Percentiles rank a stretch among this genome's conserved stretches.
These are phyloP conservation scores for Thermochaetoides dissita DNA, from an alignment of 2,329 filamentous ascomycete genomes.

Conservation along the genomic window DNA sequence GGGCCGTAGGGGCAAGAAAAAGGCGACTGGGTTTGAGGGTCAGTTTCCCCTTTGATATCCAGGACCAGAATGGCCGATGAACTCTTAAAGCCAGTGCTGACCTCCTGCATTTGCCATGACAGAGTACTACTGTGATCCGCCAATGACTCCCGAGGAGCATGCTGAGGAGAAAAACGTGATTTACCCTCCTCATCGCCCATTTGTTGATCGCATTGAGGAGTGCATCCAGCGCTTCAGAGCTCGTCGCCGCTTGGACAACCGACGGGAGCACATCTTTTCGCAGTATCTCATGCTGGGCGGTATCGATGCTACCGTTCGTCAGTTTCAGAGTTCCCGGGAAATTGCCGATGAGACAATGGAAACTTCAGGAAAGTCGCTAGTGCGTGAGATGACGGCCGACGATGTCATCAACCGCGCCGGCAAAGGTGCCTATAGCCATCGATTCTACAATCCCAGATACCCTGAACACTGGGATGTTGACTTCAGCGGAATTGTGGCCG, in stretches of 20 bases:
- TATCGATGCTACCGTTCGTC: slow-evolving; percentile 42
- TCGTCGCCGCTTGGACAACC: slow-evolving; percentile 57
- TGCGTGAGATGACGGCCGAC: slow-evolving; percentile 48
- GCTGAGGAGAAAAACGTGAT: slow-evolving; percentile 48
- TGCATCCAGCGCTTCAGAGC: slow-evolving; percentile 72
- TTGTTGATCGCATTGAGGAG: slow-evolving; percentile 61
- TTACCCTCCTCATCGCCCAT: slow-evolving; percentile 46
- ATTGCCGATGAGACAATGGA: slow-evolving; percentile 30
- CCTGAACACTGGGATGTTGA: slow-evolving; percentile 59
- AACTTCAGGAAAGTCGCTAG: slow-evolving; percentile 47
- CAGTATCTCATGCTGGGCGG: slow-evolving; percentile 77
- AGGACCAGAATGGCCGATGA: background rate
- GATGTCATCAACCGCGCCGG: slow-evolving; percentile 42
- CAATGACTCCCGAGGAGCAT: slow-evolving; percentile 57
- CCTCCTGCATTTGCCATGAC: background rate
- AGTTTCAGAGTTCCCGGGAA: slow-evolving; percentile 48
- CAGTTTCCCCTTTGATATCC: slow-evolving; percentile 8
- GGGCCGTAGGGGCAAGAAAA: slow-evolving; percentile 24
- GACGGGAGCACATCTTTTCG: slow-evolving; percentile 52
- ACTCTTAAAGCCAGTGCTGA: background rate
- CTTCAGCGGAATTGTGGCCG: slow-evolving; percentile 62
- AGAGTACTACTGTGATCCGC: slow-evolving; percentile 68
- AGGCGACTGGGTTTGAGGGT: slow-evolving; percentile 58
- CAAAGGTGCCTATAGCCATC: slow-evolving; percentile 21
- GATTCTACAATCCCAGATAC: slow-evolving; percentile 37